Evolutionary conservation across 1,139 yeast genomes (phyloP).

Genomic region (Pichia kudriavzevii): DNA sequence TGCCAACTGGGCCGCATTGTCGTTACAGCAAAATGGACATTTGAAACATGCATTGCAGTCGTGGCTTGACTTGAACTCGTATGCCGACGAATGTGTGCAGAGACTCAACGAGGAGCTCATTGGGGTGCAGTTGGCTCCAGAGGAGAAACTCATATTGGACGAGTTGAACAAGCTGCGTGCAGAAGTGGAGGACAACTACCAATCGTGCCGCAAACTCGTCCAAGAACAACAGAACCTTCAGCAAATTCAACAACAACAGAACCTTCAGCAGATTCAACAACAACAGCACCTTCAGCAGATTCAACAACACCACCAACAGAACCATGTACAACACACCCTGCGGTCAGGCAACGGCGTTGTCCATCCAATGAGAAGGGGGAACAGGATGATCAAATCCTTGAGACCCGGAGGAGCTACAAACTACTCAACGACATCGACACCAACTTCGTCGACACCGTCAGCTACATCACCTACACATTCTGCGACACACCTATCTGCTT

Average conservation of each 20-base stretch:
- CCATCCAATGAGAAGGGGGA: background rate
- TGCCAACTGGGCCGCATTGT: slow-evolving; percentile 26
- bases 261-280: slow-evolving; percentile 5
- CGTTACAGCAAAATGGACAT: slow-evolving; percentile 48
- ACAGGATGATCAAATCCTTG: slow-evolving; percentile 25
- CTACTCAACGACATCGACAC: slow-evolving; percentile 9
- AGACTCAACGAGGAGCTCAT: slow-evolving; percentile 39
- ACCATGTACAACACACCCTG: too few relatives aligned
- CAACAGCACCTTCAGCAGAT: slow-evolving; percentile 3
- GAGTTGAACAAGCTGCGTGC: slow-evolving; percentile 46
- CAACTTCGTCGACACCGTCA: slow-evolving; percentile 3
- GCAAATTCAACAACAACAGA: slow-evolving; percentile 8
- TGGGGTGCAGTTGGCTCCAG: slow-evolving; percentile 28
- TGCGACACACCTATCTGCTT: too few relatives aligned
- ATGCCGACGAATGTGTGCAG: slow-evolving; percentile 49
- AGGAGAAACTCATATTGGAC: slow-evolving; percentile 37
- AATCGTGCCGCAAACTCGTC: slow-evolving; percentile 12
- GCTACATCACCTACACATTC: too few relatives aligned
- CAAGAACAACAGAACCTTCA: slow-evolving; percentile 3
- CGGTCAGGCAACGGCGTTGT: too few relatives aligned
- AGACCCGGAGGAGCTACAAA: slow-evolving; percentile 17
- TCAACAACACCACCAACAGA: background rate
- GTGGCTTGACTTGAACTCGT: slow-evolving; percentile 63
- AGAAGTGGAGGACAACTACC: slow-evolving; percentile 39
- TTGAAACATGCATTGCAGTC: slow-evolving; percentile 56